These are phyloP conservation scores for Solanum chiquidenum DNA, from an alignment of 257 asterid genomes.

Conservation along the genomic window DNA sequence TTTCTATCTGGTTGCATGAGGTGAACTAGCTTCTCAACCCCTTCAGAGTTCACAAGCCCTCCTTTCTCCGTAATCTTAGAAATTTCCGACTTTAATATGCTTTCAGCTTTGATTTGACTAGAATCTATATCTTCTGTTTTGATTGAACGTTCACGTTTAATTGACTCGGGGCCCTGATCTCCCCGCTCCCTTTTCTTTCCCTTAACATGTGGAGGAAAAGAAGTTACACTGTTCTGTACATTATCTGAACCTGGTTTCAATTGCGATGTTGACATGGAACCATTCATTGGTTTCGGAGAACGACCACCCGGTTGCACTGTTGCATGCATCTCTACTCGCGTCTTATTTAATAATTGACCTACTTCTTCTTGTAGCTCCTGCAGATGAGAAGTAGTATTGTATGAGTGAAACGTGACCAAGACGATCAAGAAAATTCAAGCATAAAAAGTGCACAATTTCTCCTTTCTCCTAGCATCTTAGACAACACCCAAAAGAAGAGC, in stretches of 20 bases:
- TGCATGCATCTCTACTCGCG: slow-evolving; percentile 63
- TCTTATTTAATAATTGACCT: slow-evolving; percentile 48
- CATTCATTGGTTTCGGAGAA: slow-evolving; percentile 67
- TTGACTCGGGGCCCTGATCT: slow-evolving; percentile 48
- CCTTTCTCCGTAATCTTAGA: slow-evolving; percentile 67
- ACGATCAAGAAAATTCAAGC: neutral
- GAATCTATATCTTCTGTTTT: slow-evolving; percentile 53
- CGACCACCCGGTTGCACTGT: slow-evolving; percentile 59
- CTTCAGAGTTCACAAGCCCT: slow-evolving; percentile 55
- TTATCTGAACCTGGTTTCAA: slow-evolving; percentile 48
- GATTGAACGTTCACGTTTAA: slow-evolving; percentile 55
- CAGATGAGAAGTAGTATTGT: neutral
- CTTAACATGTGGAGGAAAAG: slow-evolving; percentile 52
- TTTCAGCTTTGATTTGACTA: slow-evolving; percentile 30
- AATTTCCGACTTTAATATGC: slow-evolving; percentile 47
- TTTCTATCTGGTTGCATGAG: slow-evolving; percentile 54
- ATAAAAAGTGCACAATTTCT: neutral
- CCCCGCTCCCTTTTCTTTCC: slow-evolving; percentile 91
- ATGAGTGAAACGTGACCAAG: neutral
- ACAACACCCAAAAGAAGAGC: neutral
- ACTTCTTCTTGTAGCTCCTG: slow-evolving; percentile 85
- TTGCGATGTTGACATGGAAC: slow-evolving; percentile 51
- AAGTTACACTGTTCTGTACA: slow-evolving; percentile 45
- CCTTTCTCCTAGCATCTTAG: neutral
- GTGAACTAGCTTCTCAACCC: slow-evolving; percentile 78